phyloP scores from a whole-genome alignment of 495 filamentous ascomycete species.

The Trichodelitschia bisporula region DNA sequence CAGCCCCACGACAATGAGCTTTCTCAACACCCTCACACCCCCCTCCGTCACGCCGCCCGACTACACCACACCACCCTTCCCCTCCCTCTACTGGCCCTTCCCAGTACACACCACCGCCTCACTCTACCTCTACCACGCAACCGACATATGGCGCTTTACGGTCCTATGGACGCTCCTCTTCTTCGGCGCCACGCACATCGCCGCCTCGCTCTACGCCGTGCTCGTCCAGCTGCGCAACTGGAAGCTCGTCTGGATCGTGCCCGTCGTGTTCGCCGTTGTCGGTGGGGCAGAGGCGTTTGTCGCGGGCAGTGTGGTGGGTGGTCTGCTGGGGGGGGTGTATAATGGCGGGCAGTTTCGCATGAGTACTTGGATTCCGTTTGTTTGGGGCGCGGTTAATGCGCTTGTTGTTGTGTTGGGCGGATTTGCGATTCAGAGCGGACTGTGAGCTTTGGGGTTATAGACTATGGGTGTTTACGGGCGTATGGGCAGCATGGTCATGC shows the following conservation, averaged over 20 bases:
- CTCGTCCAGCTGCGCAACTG: conserved; percentile 37
- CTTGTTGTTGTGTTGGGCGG: conserved; percentile 78
- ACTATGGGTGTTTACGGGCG: too few relatives aligned
- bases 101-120: conserved; percentile 22
- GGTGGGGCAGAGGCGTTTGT: conserved; percentile 62
- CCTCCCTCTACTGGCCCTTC: conserved; percentile 66
- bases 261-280: conserved; percentile 46
- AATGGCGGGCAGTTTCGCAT: conserved; percentile 70
- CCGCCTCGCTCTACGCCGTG: conserved; percentile 47
- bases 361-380: conserved; percentile 92
- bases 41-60: conserved; percentile 32
- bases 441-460: too few relatives aligned
- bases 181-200: conserved; percentile 38
- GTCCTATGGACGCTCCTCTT: conserved; percentile 67
- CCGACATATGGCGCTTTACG: conserved; percentile 81
- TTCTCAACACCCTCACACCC: too few relatives aligned
- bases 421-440: conserved; percentile 83
- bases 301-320: conserved; percentile 70
- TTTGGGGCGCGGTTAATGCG: conserved; percentile 82
- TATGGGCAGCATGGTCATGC: too few relatives aligned
- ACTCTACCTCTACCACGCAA: conserved; percentile 49
- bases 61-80: conserved; percentile 56
- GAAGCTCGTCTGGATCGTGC: conserved; percentile 54
- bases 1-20: too few relatives aligned
- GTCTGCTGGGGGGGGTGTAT: conserved; percentile 71